Base-by-base conservation (phyloP, 371 early-diverging fungal species). In the Racocetra persica region DNA sequence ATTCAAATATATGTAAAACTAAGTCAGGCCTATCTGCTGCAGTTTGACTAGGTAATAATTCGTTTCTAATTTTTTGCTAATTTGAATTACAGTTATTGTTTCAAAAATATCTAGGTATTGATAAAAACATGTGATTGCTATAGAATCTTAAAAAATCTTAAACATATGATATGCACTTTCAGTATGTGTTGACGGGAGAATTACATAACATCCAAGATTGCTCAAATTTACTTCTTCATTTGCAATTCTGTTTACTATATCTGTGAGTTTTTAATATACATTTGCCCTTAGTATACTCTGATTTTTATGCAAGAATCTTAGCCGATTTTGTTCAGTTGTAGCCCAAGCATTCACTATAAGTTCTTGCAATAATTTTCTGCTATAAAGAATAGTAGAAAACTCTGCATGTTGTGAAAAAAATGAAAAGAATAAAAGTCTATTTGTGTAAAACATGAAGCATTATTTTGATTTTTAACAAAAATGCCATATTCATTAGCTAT, bases 321-420 rank as follows among this genome's bases (percentile, higher is more conserved):
- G 65, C 4, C 51, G 22, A 2, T 11, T 57, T 45, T 51, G 62
- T 45, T 76, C 79, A 51, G 59, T 14, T 79, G 80, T 26, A 72
- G 73, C 45, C 81, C 78, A 74, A 22, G 78, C 1, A 75, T 52
- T 65, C 77, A 81, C 10, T 82, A 55, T 57, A 49, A 20, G 79
- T 79, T 79, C 38, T 2, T 51, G 16, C 2, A 51, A 51, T 14
- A 51, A 16, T 14, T 51, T 51, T 3, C 16, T 10, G 3, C 16
- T 2, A 3, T 16, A 4, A 16, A 51, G 16, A 16, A 51, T 36
- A 26, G 14, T 3, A 16, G 16, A 51, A 14, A 51, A 51, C 13
- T 51, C 51, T 16, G 51, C 4, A 51, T 1, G 4, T 16, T 1
- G 14, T 14, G 51, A 51, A 51, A 51, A 51, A 51, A 51, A 4